Percentiles rank a stretch among this genome's conserved stretches.
These are phyloP conservation scores for Striga hermonthica DNA, from an alignment of 305 asterid species.

Conservation along the genomic window DNA sequence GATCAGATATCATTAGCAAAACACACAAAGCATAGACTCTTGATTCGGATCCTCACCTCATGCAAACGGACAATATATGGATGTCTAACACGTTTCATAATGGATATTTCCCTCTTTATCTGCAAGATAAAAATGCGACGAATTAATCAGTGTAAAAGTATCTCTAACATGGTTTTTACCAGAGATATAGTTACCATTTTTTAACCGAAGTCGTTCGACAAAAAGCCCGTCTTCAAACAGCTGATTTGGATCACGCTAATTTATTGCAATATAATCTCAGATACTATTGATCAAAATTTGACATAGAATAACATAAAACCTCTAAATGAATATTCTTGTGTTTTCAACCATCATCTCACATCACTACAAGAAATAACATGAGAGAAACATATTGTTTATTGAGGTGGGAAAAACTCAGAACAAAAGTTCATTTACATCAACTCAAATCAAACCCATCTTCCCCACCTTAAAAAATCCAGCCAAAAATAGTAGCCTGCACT, in stretches of 20 bases:
- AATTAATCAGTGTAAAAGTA: constrained; percentile 6
- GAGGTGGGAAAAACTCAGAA: not conserved
- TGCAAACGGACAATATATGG: constrained; percentile 88
- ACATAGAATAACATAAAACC: constrained; percentile 12
- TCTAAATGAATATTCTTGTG: not conserved
- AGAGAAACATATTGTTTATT: too few relatives aligned
- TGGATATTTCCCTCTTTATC: constrained; percentile 96
- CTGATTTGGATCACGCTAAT: not conserved
- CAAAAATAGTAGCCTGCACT: not conserved
- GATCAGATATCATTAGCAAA: not conserved
- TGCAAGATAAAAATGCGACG: constrained; percentile 42
- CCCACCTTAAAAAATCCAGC: constrained; percentile 22
- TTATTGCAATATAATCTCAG: constrained; percentile 8
- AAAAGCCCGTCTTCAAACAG: not conserved
- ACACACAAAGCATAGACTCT: constrained; percentile 22
- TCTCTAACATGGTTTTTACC: not conserved
- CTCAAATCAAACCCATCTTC: constrained; percentile 16
- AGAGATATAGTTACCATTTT: not conserved
- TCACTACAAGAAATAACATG: not conserved
- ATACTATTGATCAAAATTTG: not conserved
- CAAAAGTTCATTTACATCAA: constrained; percentile 18
- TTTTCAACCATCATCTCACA: not conserved
- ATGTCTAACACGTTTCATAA: constrained; percentile 96
- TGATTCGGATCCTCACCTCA: constrained; percentile 58
- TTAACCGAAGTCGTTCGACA: not conserved